These are phyloP conservation scores for Lactarius trivialis DNA, from an alignment of 768 basidiomycete species.

Conservation along the genomic window DNA sequence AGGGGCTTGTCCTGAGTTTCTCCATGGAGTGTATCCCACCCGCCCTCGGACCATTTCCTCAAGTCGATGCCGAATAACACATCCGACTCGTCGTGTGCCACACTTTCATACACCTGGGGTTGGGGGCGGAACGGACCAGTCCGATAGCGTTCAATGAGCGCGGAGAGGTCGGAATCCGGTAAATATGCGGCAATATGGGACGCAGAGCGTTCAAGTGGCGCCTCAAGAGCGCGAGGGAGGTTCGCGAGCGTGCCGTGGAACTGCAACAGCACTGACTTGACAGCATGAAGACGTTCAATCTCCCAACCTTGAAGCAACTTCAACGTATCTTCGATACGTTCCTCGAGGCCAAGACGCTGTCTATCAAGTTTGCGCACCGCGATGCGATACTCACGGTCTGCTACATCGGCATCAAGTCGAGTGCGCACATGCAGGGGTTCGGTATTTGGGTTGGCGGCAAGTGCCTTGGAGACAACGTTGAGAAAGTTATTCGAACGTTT, in stretches of 20 bases:
- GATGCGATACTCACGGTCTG: slow-evolving; percentile 73
- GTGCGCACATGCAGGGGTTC: slow-evolving; percentile 68
- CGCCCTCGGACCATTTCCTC: slow-evolving; percentile 83
- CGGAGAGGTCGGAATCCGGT: slow-evolving; percentile 80
- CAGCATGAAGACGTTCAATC: slow-evolving; percentile 68
- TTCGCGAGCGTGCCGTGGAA: slow-evolving; percentile 77
- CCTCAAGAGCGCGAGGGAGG: slow-evolving; percentile 60
- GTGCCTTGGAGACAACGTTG: slow-evolving; percentile 65
- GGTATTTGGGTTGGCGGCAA: slow-evolving; percentile 39
- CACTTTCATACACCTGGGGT: slow-evolving; percentile 80
- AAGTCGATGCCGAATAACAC: slow-evolving; percentile 90
- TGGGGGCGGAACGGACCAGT: slow-evolving; percentile 89
- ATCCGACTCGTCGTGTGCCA: slow-evolving; percentile 76
- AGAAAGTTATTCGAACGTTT: slow-evolving; percentile 67
- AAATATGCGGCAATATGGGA: slow-evolving; percentile 79
- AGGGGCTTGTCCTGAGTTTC: slow-evolving; percentile 54
- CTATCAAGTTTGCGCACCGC: slow-evolving; percentile 79
- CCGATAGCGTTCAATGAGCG: slow-evolving; percentile 86
- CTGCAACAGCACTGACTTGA: slow-evolving; percentile 85
- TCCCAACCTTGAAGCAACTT: slow-evolving; percentile 83
- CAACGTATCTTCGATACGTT: slow-evolving; percentile 75
- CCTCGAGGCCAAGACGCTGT: slow-evolving; percentile 80
- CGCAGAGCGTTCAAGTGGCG: slow-evolving; percentile 60
- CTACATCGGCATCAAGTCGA: slow-evolving; percentile 71
- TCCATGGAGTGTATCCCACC: slow-evolving; percentile 50